phyloP scores from a whole-genome alignment of 1,284 basidiomycete genomes.

The Ganoderma lingzhi region DNA sequence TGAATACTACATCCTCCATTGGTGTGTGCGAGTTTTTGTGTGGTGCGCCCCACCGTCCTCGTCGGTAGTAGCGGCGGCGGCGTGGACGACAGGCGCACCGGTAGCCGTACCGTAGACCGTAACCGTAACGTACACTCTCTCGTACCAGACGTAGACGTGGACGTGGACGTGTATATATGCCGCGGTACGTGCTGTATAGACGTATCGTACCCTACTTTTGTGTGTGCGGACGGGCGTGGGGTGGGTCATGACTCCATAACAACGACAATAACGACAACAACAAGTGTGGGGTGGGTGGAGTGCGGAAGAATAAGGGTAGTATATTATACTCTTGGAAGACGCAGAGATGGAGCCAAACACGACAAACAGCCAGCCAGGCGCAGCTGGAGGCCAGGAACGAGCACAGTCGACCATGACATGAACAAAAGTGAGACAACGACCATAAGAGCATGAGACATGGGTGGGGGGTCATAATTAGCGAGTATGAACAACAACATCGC shows the following conservation, averaged over 20 bases:
- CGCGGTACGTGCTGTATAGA: conserved; percentile 9
- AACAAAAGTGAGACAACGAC: not conserved
- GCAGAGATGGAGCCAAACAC: not conserved
- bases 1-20: not conserved
- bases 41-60: not conserved
- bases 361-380: not conserved
- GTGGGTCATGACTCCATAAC: not conserved
- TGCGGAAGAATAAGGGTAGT: not conserved
- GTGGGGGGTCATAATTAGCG: conserved; percentile 10
- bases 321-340: not conserved
- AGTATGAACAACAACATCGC: not conserved
- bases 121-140: not conserved
- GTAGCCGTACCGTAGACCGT: not conserved
- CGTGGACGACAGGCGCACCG: not conserved
- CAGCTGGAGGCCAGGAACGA: not conserved
- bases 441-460: not conserved
- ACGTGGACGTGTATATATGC: not conserved
- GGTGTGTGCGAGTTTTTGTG: conserved; percentile 1
- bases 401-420: not conserved
- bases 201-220: conserved; percentile 17
- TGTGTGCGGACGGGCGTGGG: not conserved
- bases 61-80: not conserved
- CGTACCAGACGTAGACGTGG: conserved; percentile 1
- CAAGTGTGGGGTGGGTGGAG: too few species aligned
- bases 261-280: not conserved